Conservation (phyloP, 306 rosid species). For the Cyclanthera cordifolia region DNA sequence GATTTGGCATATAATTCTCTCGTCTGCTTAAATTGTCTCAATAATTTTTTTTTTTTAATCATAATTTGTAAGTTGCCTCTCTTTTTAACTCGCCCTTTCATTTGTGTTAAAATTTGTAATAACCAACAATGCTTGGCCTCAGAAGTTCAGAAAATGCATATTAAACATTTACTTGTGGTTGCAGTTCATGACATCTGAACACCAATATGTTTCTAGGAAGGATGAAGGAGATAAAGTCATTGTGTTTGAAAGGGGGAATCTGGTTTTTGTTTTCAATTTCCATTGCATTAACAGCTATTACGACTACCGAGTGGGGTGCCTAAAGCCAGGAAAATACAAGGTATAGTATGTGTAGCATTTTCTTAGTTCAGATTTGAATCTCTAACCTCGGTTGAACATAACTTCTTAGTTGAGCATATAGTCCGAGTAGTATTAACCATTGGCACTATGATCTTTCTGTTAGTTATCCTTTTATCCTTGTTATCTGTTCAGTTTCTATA, state of each 20-base stretch:
- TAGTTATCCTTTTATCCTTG: too few relatives aligned
- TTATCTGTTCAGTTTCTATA: neutral
- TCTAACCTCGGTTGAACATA: neutral
- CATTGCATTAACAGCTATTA: conserved; percentile 83
- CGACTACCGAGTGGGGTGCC: conserved; percentile 78
- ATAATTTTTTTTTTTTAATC: neutral
- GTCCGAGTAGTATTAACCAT: conserved; percentile 3
- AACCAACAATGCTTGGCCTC: neutral
- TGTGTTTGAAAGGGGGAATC: conserved; percentile 72
- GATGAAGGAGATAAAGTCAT: conserved; percentile 61
- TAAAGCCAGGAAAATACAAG: conserved; percentile 78
- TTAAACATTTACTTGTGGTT: conserved; percentile 19
- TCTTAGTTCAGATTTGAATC: neutral
- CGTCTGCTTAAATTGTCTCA: neutral
- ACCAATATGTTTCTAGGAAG: conserved; percentile 71
- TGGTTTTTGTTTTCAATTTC: conserved; percentile 86
- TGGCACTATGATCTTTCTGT: neutral
- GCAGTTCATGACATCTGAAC: conserved; percentile 93
- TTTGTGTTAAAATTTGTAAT: neutral
- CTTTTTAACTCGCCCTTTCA: neutral
- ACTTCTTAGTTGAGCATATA: conserved; percentile 13
- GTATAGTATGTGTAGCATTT: conserved; percentile 26
- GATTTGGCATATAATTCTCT: neutral
- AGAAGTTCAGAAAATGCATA: neutral
- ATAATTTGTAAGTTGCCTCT: neutral